A percentile compares a stretch with the other conserved stretches of the same genome.
Evolutionary conservation across 345 rosid genomes (phyloP).

Genomic region (Eucalyptus shirleyi): DNA sequence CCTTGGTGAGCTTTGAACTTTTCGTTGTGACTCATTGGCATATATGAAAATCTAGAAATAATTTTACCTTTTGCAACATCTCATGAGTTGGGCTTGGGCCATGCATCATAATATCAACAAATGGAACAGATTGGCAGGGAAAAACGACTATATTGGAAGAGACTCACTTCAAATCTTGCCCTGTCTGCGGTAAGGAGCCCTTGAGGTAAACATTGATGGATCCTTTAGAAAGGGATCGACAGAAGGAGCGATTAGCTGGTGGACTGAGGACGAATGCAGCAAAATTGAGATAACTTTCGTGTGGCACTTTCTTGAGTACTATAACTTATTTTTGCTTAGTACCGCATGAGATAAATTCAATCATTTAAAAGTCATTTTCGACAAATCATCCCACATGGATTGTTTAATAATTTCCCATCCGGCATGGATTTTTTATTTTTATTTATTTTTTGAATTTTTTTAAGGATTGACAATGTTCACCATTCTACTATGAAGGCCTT

Average conservation of each 20-base stretch:
- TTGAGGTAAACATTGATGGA: background rate
- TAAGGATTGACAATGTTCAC: fast-evolving
- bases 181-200: background rate
- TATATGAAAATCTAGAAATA: background rate
- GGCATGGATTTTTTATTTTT: too few relatives aligned
- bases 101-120: background rate
- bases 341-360: too few relatives aligned
- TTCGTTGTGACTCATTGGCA: background rate
- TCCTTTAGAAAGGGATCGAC: background rate
- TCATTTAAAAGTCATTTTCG: too few relatives aligned
- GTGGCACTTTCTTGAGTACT: too few relatives aligned
- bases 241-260: background rate
- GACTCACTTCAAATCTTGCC: background rate
- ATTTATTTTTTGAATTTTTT: too few relatives aligned
- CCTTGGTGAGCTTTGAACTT: background rate
- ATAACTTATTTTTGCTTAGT: too few relatives aligned
- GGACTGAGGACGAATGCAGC: too few relatives aligned
- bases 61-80: background rate
- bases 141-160: background rate
- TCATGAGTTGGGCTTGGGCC: background rate
- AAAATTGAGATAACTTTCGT: too few relatives aligned
- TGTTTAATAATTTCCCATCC: too few relatives aligned
- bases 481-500: too few relatives aligned
- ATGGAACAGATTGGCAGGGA: background rate
- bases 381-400: too few relatives aligned